Evolutionary conservation across 257 asterid genomes (phyloP), one percentile per base, ranked within the genome.

Genomic region (Scutellaria barbata): DNA sequence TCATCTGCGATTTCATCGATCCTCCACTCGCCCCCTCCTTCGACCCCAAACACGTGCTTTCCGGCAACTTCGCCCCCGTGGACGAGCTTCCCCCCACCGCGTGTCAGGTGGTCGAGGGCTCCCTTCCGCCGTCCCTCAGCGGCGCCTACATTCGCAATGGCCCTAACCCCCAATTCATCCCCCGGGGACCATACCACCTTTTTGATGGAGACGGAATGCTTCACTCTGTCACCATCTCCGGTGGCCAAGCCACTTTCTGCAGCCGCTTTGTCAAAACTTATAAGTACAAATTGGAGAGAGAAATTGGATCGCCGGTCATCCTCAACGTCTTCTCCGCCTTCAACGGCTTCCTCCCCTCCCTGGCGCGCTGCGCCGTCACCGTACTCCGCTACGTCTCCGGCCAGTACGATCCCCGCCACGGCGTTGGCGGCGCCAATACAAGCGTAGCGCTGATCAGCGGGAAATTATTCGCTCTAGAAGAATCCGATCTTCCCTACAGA

Each of bases 201-300:
- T 86, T 80, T 3, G 92, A 89, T 14, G 96, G 96, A 0, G 96
- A 89, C 51, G 92, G 96, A 20, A 89, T 89, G 96, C 90, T 89
- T 35, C 96, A 87, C 57, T 62, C 82, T 6, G 20, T 87, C 60
- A 85, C 41, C 59, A 83, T 89, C 52, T 77, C 85, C 8, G 16
- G 46, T 39, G 95, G 96, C 35, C 68, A 48, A 62, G 90, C 95
- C n/a, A 77, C 73, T 4, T 69, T 86, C 10, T 87, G 89, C 69
- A 86, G 96, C 71, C 88, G 96, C n/a, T 90, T 65, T 30, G 90
- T 88, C 2, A 67, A 78, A 66, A 90, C 95, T 1, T 75, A 88
- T 56, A 88, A 88, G 51, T 88, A 83, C 86, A 12, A 5, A 1
- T 30, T 72, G 5, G 96, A 90, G 56, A 57, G 78, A 1, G 75